Percentiles rank a stretch among this genome's conserved stretches.
phyloP scores from a whole-genome alignment of 495 filamentous ascomycete species.

The Xylaria curta region DNA sequence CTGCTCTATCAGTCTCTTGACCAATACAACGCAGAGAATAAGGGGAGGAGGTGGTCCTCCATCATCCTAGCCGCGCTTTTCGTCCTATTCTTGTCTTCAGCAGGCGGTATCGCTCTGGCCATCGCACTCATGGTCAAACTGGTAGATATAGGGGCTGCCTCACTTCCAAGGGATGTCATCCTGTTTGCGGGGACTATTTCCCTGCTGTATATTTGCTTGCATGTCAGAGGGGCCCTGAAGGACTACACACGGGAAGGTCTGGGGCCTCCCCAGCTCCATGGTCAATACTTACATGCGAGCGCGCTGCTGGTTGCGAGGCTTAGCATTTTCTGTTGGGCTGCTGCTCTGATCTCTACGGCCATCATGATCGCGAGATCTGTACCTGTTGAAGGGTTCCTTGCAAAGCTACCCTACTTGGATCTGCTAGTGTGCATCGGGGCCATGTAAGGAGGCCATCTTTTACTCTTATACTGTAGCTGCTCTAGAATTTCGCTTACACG shows the following conservation, averaged over 20 bases:
- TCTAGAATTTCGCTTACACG: neutral
- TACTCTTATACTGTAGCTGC: neutral
- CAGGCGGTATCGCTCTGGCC: conserved; percentile 31
- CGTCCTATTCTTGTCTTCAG: conserved; percentile 35
- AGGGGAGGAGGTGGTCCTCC: conserved; percentile 29
- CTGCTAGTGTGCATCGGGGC: conserved; percentile 36
- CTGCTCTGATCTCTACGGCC: conserved; percentile 34
- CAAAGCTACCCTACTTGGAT: conserved; percentile 32
- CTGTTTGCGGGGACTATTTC: conserved; percentile 35
- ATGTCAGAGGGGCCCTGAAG: conserved; percentile 36
- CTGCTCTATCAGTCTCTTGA: conserved; percentile 39
- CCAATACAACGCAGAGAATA: conserved; percentile 35
- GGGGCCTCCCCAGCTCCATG: conserved; percentile 35
- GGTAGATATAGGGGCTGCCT: conserved; percentile 29
- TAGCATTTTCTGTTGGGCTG: conserved; percentile 35
- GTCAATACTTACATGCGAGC: conserved; percentile 39
- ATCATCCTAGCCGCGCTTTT: conserved; percentile 37
- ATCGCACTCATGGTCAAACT: conserved; percentile 33
- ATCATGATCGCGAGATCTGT: conserved; percentile 32
- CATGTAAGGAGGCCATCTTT: conserved; percentile 32
- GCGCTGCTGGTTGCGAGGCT: conserved; percentile 41
- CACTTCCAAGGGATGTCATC: conserved; percentile 36
- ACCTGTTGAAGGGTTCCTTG: conserved; percentile 25
- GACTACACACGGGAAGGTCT: conserved; percentile 27
- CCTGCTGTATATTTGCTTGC: conserved; percentile 37